Evolutionary conservation across 2,329 filamentous ascomycete genomes (phyloP), one percentile per base, ranked within the genome.

Genomic region (Apiospora malaysiana): DNA sequence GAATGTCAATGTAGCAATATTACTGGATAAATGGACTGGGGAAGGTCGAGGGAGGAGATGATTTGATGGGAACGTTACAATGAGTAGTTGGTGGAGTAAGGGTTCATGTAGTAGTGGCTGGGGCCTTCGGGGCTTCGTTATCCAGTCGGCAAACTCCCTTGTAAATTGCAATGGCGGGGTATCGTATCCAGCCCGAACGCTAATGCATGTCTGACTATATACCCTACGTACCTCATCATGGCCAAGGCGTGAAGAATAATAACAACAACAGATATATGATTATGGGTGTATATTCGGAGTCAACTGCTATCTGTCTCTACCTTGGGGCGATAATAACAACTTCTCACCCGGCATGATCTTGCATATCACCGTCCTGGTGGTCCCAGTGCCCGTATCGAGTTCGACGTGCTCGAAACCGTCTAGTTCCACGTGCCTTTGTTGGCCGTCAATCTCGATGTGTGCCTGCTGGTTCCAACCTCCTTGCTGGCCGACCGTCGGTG

Each of bases 371-470:
- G 45, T 47, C 45, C 45, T n/a, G 7, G 45, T n/a, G 3, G 32
- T 63, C 21, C 27, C 56, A 1, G 56, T n/a, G 21, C 56, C 56
- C 56, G 56, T 63, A 14, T 14, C 32, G 9, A 63, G 56, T 3
- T 63, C 56, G 32, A 63, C 56, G 10, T 40, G 56, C 56, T 63
- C 56, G 56, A 63, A n/a, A n/a, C 56, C 56, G 32, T 63, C 56
- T 7, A 63, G 32, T 40, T 63, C 56, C 2, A 63, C 27, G 9
- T 63, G 56, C 2, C 56, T 23, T 18, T 40, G 56, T 21, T 63
- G 56, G n/a, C 56, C 21, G n/a, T 63, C 56, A 4, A 63, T 37
- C 6, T 63, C 56, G 21, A 63, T 32, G 4, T 37, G 32, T 2
- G 14, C 25, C 25, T 32, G 49, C 18, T 63, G 56, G 2, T 23